Evolutionary conservation across 2,329 filamentous ascomycete species (phyloP).

Genomic region (Chaetothyriales sp.): DNA sequence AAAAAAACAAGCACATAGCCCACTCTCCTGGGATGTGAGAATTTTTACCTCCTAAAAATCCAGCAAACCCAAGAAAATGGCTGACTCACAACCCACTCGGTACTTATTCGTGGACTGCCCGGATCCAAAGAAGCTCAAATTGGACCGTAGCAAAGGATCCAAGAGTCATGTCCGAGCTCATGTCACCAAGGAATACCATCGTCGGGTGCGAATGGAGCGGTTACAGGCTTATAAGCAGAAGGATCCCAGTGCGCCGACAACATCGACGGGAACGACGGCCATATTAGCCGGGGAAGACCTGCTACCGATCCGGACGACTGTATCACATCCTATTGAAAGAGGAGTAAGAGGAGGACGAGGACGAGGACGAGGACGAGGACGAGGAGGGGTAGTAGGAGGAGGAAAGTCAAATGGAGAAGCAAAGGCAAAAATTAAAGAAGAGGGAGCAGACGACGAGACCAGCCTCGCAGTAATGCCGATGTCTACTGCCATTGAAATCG

Average conservation of each 20-base stretch:
- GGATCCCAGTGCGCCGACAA: constrained; percentile 1
- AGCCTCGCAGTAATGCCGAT: not conserved
- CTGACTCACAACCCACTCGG: not conserved
- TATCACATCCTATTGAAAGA: constrained; percentile 14
- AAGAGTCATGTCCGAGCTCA: constrained; percentile 11
- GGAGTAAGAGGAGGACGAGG: not conserved
- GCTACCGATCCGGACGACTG: constrained; percentile 26
- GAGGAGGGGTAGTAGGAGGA: not conserved
- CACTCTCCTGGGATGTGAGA: not conserved
- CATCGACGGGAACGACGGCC: constrained; percentile 2
- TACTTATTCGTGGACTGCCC: not conserved
- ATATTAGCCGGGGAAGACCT: constrained; percentile 6
- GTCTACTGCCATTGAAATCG: not conserved
- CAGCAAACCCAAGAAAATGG: not conserved
- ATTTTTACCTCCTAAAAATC: not conserved
- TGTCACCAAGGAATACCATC: constrained; percentile 14
- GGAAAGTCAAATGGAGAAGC: not conserved
- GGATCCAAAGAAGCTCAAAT: not conserved
- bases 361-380: not conserved
- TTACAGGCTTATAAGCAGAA: not conserved
- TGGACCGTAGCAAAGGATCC: not conserved
- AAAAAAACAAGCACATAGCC: not conserved
- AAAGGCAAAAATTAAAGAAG: not conserved
- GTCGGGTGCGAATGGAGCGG: constrained; percentile 8
- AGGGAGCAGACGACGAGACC: not conserved